Conservation (phyloP, 352 stramenopile genomes). For the Phytopythium sindhum region DNA sequence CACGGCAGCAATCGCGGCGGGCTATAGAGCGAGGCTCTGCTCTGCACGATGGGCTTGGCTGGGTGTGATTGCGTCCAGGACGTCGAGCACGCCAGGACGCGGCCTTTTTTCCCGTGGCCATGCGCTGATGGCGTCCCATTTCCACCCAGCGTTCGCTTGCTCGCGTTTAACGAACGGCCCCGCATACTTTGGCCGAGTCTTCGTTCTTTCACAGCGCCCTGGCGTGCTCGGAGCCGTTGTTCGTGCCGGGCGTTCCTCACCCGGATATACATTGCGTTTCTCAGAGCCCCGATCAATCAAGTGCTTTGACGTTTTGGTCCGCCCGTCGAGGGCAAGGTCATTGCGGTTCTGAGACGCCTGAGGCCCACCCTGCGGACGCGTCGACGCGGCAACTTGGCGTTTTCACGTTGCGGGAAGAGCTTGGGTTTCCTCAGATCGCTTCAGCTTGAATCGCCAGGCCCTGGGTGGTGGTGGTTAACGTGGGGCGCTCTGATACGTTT, state of each 20-base stretch:
- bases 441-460: too few species aligned
- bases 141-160: neutral
- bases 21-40: neutral
- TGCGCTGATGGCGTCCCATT: neutral
- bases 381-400: neutral
- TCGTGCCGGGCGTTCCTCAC: neutral
- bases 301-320: neutral
- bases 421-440: too few species aligned
- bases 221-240: neutral
- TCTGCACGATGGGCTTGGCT: neutral
- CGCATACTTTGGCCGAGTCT: too few species aligned
- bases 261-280: neutral
- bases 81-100: neutral
- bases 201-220: neutral
- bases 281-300: neutral
- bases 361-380: neutral
- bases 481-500: too few species aligned
- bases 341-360: neutral
- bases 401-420: too few species aligned
- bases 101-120: neutral
- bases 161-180: neutral
- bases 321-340: neutral
- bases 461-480: too few species aligned
- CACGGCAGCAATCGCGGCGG: too few species aligned
- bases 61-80: neutral